Base-by-base conservation (phyloP, 495 filamentous ascomycete species). In the Lepidopterella palustris region DNA sequence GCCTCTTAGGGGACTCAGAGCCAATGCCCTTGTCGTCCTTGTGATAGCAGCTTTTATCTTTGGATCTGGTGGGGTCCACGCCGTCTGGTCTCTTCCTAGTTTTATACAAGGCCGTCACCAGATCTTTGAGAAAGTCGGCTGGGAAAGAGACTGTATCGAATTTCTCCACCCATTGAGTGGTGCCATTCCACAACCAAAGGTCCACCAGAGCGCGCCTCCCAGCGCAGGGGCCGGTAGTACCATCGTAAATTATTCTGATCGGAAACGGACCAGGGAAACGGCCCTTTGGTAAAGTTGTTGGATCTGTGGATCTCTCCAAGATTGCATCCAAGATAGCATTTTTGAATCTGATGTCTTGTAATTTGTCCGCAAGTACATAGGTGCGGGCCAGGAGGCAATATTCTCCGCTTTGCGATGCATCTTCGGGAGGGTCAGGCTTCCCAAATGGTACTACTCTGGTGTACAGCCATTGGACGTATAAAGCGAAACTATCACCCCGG, bases 291-390 rank as follows among this genome's bases (percentile, higher is more conserved):
- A 10, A 20, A 15, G 6, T 18, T 6, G 20, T 23, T 15, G 6
- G 45, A 18, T 8, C 32, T 23, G 11, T 48, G 5, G 45, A 21
- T 48, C 45, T 9, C 45, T 15, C 18, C 11, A 21, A n/a, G 42
- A 62, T 57, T 6, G 45, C 60, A 10, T 45, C 10, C 5, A 62
- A 2, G 0, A 62, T 23, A 0, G 50, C 8, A 24, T 62, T 53
- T 26, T 62, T 57, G 20, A 32, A 27, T 18, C 20, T 8, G 10
- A 6, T 11, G 26, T 62, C 60, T 5, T 51, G 45, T 0, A 62
- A 32, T 23, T 58, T 27, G n/a, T 62, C 60, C 1, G 27, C 45
- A 8, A 62, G 53, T 9, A 62, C 53, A 32, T 57, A 62, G 28
- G 54, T 8, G 5, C 9, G 9, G 20, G 24, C 26, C 11, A 57